Conservation (phyloP, 1,139 yeast genomes). For the Candida sanyaensis region DNA sequence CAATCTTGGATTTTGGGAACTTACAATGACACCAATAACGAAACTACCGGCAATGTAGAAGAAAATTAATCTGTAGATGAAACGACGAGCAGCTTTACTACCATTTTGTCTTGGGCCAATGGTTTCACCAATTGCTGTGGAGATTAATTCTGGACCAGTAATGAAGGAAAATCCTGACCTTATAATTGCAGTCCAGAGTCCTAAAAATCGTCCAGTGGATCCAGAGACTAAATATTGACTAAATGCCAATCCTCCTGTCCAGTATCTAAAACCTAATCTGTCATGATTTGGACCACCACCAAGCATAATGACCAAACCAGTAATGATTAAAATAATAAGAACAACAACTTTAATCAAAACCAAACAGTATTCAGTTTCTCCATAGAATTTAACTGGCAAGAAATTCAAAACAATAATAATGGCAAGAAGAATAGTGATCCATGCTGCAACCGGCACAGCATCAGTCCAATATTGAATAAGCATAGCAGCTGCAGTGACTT, state of each 20-base stretch:
- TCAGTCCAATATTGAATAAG: constrained; percentile 60
- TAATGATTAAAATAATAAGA: constrained; percentile 38
- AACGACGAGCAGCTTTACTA: constrained; percentile 49
- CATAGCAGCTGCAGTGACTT: constrained; percentile 55
- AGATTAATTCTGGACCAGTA: constrained; percentile 39
- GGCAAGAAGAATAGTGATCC: constrained; percentile 53
- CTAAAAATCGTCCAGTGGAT: constrained; percentile 56
- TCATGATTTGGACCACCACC: constrained; percentile 62
- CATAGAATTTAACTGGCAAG: constrained; percentile 52
- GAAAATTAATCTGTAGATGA: constrained; percentile 47
- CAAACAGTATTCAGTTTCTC: constrained; percentile 68
- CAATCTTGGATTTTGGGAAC: constrained; percentile 32
- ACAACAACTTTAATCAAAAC: constrained; percentile 55
- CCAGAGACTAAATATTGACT: constrained; percentile 46
- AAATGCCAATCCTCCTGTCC: constrained; percentile 60
- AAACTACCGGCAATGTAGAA: constrained; percentile 51
- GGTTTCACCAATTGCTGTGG: constrained; percentile 45
- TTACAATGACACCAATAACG: constrained; percentile 48
- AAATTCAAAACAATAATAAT: constrained; percentile 40
- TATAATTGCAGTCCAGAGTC: constrained; percentile 42
- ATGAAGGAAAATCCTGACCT: constrained; percentile 44
- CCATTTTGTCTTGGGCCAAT: constrained; percentile 44
- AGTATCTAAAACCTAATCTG: constrained; percentile 61
- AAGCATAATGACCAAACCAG: constrained; percentile 45
- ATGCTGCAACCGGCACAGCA: constrained; percentile 49